Percentiles rank a stretch among this genome's conserved stretches.
Evolutionary conservation across 345 rosid species (phyloP).

Genomic region (Salix suchowensis): DNA sequence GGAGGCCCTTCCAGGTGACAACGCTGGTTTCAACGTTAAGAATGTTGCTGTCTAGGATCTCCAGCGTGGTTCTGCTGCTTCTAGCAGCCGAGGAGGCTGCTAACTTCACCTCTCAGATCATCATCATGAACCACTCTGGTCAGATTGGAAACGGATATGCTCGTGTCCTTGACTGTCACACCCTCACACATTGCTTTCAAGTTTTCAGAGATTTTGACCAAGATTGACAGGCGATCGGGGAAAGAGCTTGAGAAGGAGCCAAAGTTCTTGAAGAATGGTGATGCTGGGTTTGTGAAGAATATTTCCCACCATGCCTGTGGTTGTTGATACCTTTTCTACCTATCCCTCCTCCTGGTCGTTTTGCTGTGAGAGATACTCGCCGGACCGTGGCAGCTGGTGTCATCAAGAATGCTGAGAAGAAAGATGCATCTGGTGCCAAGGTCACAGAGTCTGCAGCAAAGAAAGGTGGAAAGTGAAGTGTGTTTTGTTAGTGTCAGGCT

Average conservation of each 20-base stretch:
- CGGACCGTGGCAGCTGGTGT: constrained; percentile 37
- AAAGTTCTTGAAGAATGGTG: constrained; percentile 42
- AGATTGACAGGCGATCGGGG: constrained; percentile 38
- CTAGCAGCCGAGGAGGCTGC: constrained; percentile 39
- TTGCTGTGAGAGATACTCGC: constrained; percentile 38
- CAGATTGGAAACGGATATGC: constrained; percentile 36
- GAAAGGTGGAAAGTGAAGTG: constrained; percentile 10
- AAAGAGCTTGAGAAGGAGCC: constrained; percentile 45
- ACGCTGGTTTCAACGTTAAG: constrained; percentile 42
- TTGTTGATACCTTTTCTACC: constrained; percentile 27
- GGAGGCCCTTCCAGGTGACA: constrained; percentile 35
- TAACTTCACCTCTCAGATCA: constrained; percentile 35
- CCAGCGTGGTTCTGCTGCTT: constrained; percentile 38
- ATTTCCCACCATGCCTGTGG: constrained; percentile 36
- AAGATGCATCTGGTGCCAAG: constrained; percentile 28
- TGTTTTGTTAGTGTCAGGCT: background rate
- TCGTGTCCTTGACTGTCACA: constrained; percentile 30
- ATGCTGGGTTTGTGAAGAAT: constrained; percentile 34
- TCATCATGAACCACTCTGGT: constrained; percentile 45
- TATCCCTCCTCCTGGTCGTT: constrained; percentile 39
- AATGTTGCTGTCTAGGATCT: constrained; percentile 45
- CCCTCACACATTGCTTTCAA: constrained; percentile 33
- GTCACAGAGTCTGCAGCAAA: constrained; percentile 31
- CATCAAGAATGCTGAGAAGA: constrained; percentile 35
- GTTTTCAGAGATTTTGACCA: constrained; percentile 34